A percentile compares a stretch with the other conserved stretches of the same genome.
phyloP scores from a whole-genome alignment of 108 stramenopile species.

The Phaeodactylum tricornutum region DNA sequence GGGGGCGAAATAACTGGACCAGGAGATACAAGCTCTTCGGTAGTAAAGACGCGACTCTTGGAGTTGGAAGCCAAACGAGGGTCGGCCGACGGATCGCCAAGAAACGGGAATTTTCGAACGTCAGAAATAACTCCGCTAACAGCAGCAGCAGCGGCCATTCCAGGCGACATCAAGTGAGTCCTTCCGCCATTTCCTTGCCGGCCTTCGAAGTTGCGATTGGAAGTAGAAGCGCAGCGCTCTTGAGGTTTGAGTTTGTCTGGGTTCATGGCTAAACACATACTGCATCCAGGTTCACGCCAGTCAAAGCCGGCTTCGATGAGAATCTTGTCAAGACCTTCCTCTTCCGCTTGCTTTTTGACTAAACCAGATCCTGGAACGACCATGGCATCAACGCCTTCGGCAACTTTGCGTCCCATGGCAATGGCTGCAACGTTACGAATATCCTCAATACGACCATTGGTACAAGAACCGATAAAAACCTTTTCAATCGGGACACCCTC shows the following conservation, averaged over 20 bases:
- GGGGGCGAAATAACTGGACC: constrained; percentile 66
- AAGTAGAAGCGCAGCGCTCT: constrained; percentile 91
- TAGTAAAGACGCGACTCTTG: constrained; percentile 53
- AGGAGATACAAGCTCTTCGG: constrained; percentile 44
- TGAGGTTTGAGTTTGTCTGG: constrained; percentile 86
- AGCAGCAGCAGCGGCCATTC: constrained; percentile 90
- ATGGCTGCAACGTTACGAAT: constrained; percentile 85
- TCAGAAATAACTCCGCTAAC: constrained; percentile 78
- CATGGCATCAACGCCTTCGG: constrained; percentile 81
- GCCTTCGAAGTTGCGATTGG: constrained; percentile 94
- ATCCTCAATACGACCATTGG: constrained; percentile 94
- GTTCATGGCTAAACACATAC: constrained; percentile 95
- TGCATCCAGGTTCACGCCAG: constrained; percentile 92
- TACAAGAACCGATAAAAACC: constrained; percentile 91
- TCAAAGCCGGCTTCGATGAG: constrained; percentile 88
- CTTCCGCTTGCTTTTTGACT: constrained; percentile 89
- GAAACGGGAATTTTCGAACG: constrained; percentile 78
- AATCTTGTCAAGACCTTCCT: constrained; percentile 88
- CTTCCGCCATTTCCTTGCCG: constrained; percentile 90
- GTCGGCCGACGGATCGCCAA: constrained; percentile 53
- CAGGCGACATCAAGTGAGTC: constrained; percentile 87
- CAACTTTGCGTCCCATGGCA: constrained; percentile 82
- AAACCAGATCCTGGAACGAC: constrained; percentile 91
- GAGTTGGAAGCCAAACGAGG: constrained; percentile 29
- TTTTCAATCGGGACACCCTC: constrained; percentile 80